Base-by-base conservation (phyloP, 2,329 filamentous ascomycete species). In the Aspergillus uvarum region DNA sequence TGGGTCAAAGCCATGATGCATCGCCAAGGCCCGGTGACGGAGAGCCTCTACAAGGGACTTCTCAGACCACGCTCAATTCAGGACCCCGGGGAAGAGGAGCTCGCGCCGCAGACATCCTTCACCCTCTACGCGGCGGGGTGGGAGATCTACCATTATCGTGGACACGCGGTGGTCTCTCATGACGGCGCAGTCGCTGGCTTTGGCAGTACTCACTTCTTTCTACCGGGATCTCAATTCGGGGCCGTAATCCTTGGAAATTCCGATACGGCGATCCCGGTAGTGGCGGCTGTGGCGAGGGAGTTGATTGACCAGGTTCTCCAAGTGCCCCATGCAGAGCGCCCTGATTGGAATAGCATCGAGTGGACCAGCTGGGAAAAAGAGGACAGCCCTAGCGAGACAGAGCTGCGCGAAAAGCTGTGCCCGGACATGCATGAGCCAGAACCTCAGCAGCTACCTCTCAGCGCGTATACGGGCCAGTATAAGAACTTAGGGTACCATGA, bases 1-100 rank as follows among this genome's bases (percentile, higher is more conserved):
- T 77, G 59, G 44, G 62, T 75, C 5, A 64, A 67, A 54, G 68
- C 69, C 2, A 61, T 77, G 47, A 64, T 76, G 51, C 47, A 70
- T 35, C 68, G 66, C 12, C 63, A 70, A 55, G 56, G 47, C 0
- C 73, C 69, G 6, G 63, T 75, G 32, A 67, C 58, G 5, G 50
- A 64, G 14, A 59, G 62, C 4, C 38, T 72, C 24, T 68, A 70
- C 47, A 50, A 70, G 42, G 65, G 64, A 3, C 62, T 73, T 12
- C 58, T 63, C n/a, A 61, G 53, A 16, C 64, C 65, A n/a, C 67
- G 72, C 7, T 68, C 68, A 4, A 47, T 72, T n/a, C 47, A 52
- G 11, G 61, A 68, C 49, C 58, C 61, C 8, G 59, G 67, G 31
- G 54, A 51, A 12, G 60, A 63, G 14, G 59, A 65, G 5, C 54